Percentiles rank a stretch among this genome's conserved stretches.
phyloP scores from a whole-genome alignment of 2,329 filamentous ascomycete genomes.

The Arthrobotrys megalospora region DNA sequence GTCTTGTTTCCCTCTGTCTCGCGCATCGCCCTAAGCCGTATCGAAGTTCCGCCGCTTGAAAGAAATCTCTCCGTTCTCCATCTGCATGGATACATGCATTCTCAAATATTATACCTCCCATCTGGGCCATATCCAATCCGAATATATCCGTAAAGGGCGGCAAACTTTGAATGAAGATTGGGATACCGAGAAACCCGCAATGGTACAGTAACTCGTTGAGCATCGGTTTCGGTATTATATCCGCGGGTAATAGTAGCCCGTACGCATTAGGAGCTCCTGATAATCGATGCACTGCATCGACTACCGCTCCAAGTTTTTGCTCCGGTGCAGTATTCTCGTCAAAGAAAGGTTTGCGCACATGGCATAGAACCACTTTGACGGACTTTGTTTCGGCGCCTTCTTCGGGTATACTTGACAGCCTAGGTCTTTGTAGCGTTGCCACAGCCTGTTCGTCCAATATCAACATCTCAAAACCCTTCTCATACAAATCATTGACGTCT shows the following conservation, averaged over 20 bases:
- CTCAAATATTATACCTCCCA: slow-evolving; percentile 68
- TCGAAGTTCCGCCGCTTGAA: slow-evolving; percentile 67
- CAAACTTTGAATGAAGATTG: slow-evolving; percentile 51
- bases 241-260: slow-evolving; percentile 41
- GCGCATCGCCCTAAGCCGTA: slow-evolving; percentile 65
- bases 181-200: slow-evolving; percentile 42
- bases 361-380: slow-evolving; percentile 45
- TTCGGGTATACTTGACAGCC: slow-evolving; percentile 53
- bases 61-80: slow-evolving; percentile 69
- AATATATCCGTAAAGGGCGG: slow-evolving; percentile 55
- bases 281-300: slow-evolving; percentile 56
- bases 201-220: slow-evolving; percentile 55
- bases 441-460: slow-evolving; percentile 54
- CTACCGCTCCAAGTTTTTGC: slow-evolving; percentile 49
- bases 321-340: slow-evolving; percentile 44
- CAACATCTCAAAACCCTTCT: slow-evolving; percentile 52
- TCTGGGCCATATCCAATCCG: slow-evolving; percentile 65
- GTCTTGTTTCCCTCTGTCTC: slow-evolving; percentile 65
- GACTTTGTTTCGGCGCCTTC: slow-evolving; percentile 27
- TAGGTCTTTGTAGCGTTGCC: slow-evolving; percentile 44
- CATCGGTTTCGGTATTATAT: slow-evolving; percentile 56
- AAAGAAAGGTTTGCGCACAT: slow-evolving; percentile 50
- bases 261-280: slow-evolving; percentile 46
- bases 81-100: slow-evolving; percentile 68
- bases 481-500: slow-evolving; percentile 43